These are phyloP conservation scores for Coemansia sp. DNA, from an alignment of 192 early-diverging fungal genomes.

Conservation along the genomic window DNA sequence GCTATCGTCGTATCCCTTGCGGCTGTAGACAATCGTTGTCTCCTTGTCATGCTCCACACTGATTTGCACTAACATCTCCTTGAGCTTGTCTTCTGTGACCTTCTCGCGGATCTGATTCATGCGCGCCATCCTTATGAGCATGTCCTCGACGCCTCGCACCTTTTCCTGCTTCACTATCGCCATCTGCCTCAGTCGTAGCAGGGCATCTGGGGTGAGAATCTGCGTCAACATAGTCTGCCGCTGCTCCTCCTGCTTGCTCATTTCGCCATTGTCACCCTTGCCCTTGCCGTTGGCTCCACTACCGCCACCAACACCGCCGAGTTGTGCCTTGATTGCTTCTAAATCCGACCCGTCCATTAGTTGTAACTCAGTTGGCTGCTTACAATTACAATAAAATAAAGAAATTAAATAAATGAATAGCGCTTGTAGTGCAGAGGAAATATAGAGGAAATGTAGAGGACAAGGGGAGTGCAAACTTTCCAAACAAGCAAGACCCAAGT, in stretches of 20 bases:
- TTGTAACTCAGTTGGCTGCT: not conserved
- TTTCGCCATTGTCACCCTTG: slow-evolving; percentile 1
- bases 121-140: slow-evolving; percentile 90
- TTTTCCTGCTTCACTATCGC: slow-evolving; percentile 84
- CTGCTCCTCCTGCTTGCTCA: slow-evolving; percentile 80
- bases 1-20: slow-evolving; percentile 17
- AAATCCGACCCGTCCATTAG: slow-evolving; percentile 31
- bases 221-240: slow-evolving; percentile 79
- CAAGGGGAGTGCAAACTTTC: not conserved
- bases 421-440: not conserved
- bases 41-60: slow-evolving; percentile 59
- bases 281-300: not conserved
- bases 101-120: slow-evolving; percentile 79
- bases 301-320: not conserved
- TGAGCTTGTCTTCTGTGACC: slow-evolving; percentile 83
- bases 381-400: slow-evolving; percentile 5
- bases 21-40: slow-evolving; percentile 36
- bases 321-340: slow-evolving; percentile 25
- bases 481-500: not conserved
- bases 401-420: not conserved
- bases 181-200: slow-evolving; percentile 86
- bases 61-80: slow-evolving; percentile 83
- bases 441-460: not conserved
- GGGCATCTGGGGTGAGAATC: slow-evolving; percentile 79
- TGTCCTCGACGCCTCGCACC: slow-evolving; percentile 79